phyloP scores from a whole-genome alignment of 441 rosid genomes.

The Metrosideros polymorpha region DNA sequence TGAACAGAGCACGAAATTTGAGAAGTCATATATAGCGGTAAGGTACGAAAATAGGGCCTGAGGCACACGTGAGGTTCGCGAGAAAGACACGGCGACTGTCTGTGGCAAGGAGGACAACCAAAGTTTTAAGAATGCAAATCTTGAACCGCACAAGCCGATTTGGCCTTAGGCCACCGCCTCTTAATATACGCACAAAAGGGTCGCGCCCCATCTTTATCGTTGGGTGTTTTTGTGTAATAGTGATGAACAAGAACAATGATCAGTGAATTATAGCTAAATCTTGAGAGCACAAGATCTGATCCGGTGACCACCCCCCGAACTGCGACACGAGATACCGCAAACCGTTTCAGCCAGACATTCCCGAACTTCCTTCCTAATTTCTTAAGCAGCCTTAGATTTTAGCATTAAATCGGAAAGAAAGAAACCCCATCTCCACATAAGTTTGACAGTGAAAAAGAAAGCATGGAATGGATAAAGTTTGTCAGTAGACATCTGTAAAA shows the following conservation, averaged over 20 bases:
- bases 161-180: slow-evolving; percentile 5
- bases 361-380: not conserved
- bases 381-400: not conserved
- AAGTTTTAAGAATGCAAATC: slow-evolving; percentile 7
- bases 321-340: not conserved
- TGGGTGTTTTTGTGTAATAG: not conserved
- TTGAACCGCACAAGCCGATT: slow-evolving; percentile 17
- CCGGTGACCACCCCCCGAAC: not conserved
- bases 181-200: not conserved
- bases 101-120: slow-evolving; percentile 27
- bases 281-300: not conserved
- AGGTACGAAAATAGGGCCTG: slow-evolving; percentile 13
- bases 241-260: not conserved
- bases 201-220: not conserved
- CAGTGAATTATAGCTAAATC: not conserved
- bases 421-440: not conserved
- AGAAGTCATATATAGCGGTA: slow-evolving; percentile 3
- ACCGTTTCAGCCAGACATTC: not conserved
- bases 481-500: not conserved
- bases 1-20: not conserved
- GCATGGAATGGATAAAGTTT: not conserved
- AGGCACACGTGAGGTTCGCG: slow-evolving; percentile 30
- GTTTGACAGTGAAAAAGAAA: not conserved
- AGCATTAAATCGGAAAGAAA: not conserved
- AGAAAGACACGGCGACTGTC: slow-evolving; percentile 23